Percentiles rank a stretch among this genome's conserved stretches.
Evolutionary conservation across 2,329 filamentous ascomycete genomes (phyloP).

Genomic region (Teratosphaeria destructans): DNA sequence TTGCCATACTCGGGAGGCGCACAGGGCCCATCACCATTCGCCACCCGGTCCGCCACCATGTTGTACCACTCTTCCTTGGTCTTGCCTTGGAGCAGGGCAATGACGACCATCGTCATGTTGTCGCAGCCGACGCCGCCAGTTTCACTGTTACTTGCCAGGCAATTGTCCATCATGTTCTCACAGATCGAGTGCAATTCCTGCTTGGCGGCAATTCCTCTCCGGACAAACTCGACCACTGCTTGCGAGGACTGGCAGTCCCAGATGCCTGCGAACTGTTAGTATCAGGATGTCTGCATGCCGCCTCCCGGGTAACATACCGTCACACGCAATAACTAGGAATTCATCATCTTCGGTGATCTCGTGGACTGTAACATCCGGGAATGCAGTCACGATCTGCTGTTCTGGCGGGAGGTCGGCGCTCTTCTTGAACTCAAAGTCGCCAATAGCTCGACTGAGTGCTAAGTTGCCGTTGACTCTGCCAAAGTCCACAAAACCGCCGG

Average conservation of each 20-base stretch:
- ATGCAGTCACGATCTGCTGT: slow-evolving; percentile 96
- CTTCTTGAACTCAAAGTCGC: slow-evolving; percentile 99
- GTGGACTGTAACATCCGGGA: slow-evolving; percentile 85
- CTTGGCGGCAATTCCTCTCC: slow-evolving; percentile 90
- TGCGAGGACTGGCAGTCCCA: slow-evolving; percentile 99
- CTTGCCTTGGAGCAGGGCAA: slow-evolving; percentile 83
- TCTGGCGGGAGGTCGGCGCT: slow-evolving; percentile 94
- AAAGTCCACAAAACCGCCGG: slow-evolving; percentile 96
- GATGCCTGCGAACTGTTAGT: slow-evolving; percentile 56
- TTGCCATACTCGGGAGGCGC: slow-evolving; percentile 99
- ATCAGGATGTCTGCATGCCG: too few species aligned
- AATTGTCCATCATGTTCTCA: slow-evolving; percentile 99
- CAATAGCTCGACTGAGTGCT: slow-evolving; percentile 90
- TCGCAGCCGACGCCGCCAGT: slow-evolving; percentile 96
- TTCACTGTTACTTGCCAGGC: slow-evolving; percentile 92
- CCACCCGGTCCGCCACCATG: slow-evolving; percentile 83
- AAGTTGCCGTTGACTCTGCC: slow-evolving; percentile 97
- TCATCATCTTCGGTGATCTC: slow-evolving; percentile 89
- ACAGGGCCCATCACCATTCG: slow-evolving; percentile 93
- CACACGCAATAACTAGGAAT: slow-evolving; percentile 85
- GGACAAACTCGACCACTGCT: slow-evolving; percentile 91
- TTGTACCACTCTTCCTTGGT: slow-evolving; percentile 98
- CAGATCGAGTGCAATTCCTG: slow-evolving; percentile 91
- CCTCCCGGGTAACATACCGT: slow-evolving; percentile 52
- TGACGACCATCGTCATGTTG: slow-evolving; percentile 97